Evolutionary conservation across 1,284 basidiomycete species (phyloP).

Genomic region (Papiliotrema flavescens): DNA sequence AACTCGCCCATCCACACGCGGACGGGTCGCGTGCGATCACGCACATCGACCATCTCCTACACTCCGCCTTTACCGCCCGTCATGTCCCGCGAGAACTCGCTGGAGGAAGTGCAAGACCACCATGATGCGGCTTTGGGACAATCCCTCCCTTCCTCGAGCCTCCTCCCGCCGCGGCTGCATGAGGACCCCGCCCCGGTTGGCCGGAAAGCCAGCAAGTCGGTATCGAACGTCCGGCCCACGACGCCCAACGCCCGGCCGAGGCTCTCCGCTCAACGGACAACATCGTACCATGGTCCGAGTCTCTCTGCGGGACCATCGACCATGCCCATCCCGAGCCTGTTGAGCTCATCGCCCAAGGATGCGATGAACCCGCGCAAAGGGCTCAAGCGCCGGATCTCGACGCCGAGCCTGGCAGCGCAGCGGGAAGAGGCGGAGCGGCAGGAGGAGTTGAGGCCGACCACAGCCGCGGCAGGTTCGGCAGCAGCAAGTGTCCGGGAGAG

Average conservation of each 20-base stretch:
- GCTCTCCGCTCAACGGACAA: slow-evolving; percentile 5
- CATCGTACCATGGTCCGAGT: slow-evolving; percentile 2
- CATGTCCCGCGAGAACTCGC: slow-evolving; percentile 36
- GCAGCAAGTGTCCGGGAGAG: slow-evolving; percentile 2
- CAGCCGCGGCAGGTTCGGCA: neutral
- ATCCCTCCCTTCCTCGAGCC: neutral
- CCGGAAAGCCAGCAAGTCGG: slow-evolving; percentile 21
- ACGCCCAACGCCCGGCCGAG: slow-evolving; percentile 6
- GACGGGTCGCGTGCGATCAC: slow-evolving; percentile 15
- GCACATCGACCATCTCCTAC: slow-evolving; percentile 37
- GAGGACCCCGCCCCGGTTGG: neutral
- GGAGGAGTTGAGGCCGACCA: neutral
- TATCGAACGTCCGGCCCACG: slow-evolving; percentile 21
- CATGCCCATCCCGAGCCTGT: slow-evolving; percentile 2
- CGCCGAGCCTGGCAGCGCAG: slow-evolving; percentile 23
- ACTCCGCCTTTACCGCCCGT: slow-evolving; percentile 27
- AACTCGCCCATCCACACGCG: neutral
- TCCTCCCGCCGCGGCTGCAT: no score
- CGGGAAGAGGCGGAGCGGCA: slow-evolving; percentile 8
- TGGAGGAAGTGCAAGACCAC: slow-evolving; percentile 12
- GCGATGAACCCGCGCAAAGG: slow-evolving; percentile 14
- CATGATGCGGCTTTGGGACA: neutral
- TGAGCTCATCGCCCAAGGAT: neutral
- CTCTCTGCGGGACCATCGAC: slow-evolving; percentile 3
- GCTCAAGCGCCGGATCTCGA: slow-evolving; percentile 40